Evolutionary conservation across 257 asterid species (phyloP).

Genomic region (Scutellaria minor): DNA sequence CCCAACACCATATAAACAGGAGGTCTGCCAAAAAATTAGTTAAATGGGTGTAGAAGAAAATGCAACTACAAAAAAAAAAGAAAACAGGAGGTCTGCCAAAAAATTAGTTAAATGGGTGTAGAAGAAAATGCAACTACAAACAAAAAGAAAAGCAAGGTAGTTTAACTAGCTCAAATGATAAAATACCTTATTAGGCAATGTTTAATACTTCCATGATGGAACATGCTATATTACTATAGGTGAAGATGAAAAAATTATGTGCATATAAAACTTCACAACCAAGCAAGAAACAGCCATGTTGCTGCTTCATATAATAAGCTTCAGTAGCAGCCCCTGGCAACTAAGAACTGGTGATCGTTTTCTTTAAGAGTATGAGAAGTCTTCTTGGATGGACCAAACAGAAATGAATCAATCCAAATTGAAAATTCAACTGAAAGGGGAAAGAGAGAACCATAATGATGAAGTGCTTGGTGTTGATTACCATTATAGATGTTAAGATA

Average conservation of each 20-base stretch:
- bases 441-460: neutral
- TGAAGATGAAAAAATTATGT: neutral
- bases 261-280: slow-evolving; percentile 18
- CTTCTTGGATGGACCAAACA: neutral
- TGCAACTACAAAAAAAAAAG: slow-evolving; percentile 4
- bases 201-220: slow-evolving; percentile 10
- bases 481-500: neutral
- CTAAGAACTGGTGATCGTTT: slow-evolving; percentile 13
- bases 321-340: neutral
- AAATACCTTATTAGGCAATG: slow-evolving; percentile 2
- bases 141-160: neutral
- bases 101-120: neutral
- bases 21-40: neutral
- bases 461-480: slow-evolving; percentile 7
- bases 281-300: slow-evolving; percentile 12
- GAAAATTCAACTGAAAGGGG: slow-evolving; percentile 3
- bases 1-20: neutral
- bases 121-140: slow-evolving; percentile 21
- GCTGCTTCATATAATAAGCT: slow-evolving; percentile 1
- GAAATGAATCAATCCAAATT: slow-evolving; percentile 3
- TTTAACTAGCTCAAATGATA: neutral
- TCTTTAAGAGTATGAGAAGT: neutral
- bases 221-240: slow-evolving; percentile 27
- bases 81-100: neutral
- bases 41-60: neutral